A percentile compares a stretch with the other conserved stretches of the same genome.
Conservation (phyloP, 768 basidiomycete species). For the Boletellus emodensis region DNA sequence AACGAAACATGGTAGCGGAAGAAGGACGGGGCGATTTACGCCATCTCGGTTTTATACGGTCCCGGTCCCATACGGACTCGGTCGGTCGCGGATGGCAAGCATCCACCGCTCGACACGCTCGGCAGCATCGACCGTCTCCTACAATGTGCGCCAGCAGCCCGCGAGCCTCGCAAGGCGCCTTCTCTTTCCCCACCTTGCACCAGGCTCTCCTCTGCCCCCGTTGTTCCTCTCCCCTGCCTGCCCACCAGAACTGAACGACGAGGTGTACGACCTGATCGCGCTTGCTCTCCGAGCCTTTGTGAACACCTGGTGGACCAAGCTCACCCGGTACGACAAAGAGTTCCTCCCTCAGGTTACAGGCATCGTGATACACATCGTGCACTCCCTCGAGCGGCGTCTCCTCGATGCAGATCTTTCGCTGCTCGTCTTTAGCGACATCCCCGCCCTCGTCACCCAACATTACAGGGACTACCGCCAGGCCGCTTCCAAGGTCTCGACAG, state of each 20-base stretch:
- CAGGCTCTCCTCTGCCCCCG: slow-evolving; percentile 46
- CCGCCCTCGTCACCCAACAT: slow-evolving; percentile 68
- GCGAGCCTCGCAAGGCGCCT: slow-evolving; percentile 51
- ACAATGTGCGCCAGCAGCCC: slow-evolving; percentile 20
- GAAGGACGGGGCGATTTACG: neutral
- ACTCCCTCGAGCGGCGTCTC: slow-evolving; percentile 55
- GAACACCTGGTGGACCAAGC: slow-evolving; percentile 81
- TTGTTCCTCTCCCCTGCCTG: slow-evolving; percentile 45
- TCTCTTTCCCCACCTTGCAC: slow-evolving; percentile 53
- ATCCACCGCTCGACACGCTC: slow-evolving; percentile 21
- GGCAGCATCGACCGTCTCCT: slow-evolving; percentile 20
- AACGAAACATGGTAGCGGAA: slow-evolving; percentile 19
- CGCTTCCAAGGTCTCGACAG: slow-evolving; percentile 53
- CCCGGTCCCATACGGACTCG: neutral
- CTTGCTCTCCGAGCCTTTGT: slow-evolving; percentile 76
- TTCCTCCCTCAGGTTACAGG: slow-evolving; percentile 68
- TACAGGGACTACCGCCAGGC: slow-evolving; percentile 76
- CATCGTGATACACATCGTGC: slow-evolving; percentile 56
- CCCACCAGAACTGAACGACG: slow-evolving; percentile 52
- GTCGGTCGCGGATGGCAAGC: neutral
- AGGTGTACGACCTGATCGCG: slow-evolving; percentile 69
- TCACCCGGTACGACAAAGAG: slow-evolving; percentile 80
- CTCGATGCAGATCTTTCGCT: slow-evolving; percentile 52
- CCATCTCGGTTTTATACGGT: slow-evolving; percentile 24
- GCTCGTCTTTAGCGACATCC: slow-evolving; percentile 60